These are phyloP conservation scores for Neurospora sp. DNA, from an alignment of 495 filamentous ascomycete genomes.

Conservation along the genomic window DNA sequence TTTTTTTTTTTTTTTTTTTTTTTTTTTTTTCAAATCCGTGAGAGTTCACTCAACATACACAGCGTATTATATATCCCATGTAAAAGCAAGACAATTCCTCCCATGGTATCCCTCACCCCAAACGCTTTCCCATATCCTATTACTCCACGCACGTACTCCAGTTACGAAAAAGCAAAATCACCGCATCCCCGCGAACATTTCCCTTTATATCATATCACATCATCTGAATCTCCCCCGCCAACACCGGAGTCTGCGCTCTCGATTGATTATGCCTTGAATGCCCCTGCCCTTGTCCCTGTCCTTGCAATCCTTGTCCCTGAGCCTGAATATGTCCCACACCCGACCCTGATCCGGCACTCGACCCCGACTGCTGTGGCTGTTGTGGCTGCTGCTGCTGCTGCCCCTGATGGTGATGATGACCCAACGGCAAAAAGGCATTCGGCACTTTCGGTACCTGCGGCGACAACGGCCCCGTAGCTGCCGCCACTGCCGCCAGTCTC, in stretches of 20 bases:
- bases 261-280: not conserved
- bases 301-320: not conserved
- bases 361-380: not conserved
- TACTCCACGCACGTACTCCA: not conserved
- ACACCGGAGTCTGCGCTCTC: not conserved
- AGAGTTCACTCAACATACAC: not conserved
- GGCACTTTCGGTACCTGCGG: conserved; percentile 15
- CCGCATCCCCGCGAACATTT: not conserved
- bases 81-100: not conserved
- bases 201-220: not conserved
- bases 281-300: not conserved
- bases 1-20: no score
- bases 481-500: conserved; percentile 22
- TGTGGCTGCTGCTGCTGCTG: conserved; percentile 4
- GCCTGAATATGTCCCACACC: not conserved
- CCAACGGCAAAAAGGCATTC: conserved; percentile 12
- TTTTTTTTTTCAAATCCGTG: not conserved
- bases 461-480: conserved; percentile 1
- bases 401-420: not conserved
- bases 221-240: not conserved
- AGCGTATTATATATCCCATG: not conserved
- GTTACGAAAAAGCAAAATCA: not conserved
- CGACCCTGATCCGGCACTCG: not conserved
- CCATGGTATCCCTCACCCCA: not conserved
- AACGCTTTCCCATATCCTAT: not conserved